A percentile compares a stretch with the other conserved stretches of the same genome.
These are phyloP conservation scores for Populus simonii DNA, from an alignment of 345 rosid genomes.

Conservation along the genomic window DNA sequence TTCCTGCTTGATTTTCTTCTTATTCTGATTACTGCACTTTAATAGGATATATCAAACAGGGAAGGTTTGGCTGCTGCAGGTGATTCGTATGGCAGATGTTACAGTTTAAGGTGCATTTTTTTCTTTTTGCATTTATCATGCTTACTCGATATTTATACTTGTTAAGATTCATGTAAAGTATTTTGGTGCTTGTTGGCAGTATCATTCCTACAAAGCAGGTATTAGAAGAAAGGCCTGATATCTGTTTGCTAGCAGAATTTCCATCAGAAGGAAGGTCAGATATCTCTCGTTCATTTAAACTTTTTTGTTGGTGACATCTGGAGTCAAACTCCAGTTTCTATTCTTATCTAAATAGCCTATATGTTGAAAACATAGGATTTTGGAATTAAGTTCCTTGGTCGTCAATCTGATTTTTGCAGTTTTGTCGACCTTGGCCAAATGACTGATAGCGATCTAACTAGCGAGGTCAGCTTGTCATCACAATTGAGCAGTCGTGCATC, in stretches of 20 bases:
- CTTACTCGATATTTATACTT: neutral
- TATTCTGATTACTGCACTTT: slow-evolving; percentile 13
- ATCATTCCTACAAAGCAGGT: slow-evolving; percentile 63
- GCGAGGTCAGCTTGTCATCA: slow-evolving; percentile 44
- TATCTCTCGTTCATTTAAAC: neutral
- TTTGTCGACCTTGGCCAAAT: slow-evolving; percentile 53
- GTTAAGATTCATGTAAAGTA: neutral
- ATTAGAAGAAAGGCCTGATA: slow-evolving; percentile 61
- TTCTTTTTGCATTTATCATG: slow-evolving; percentile 4
- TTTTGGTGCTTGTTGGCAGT: slow-evolving; percentile 37
- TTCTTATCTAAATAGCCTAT: neutral
- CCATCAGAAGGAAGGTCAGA: slow-evolving; percentile 64
- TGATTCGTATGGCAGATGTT: slow-evolving; percentile 56
- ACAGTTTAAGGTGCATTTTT: slow-evolving; percentile 41
- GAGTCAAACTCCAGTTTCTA: neutral
- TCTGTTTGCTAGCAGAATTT: slow-evolving; percentile 73
- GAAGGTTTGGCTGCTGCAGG: slow-evolving; percentile 61
- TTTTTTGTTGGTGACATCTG: neutral
- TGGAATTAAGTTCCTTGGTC: slow-evolving; percentile 11
- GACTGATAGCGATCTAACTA: slow-evolving; percentile 51
- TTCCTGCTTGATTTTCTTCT: neutral
- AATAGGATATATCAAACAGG: slow-evolving; percentile 76
- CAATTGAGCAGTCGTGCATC: slow-evolving; percentile 40
- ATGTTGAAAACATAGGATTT: neutral
- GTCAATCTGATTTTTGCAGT: slow-evolving; percentile 45